Evolutionary conservation across 805 yeast species (phyloP).

Genomic region (Yamadazyma ubonensis): DNA sequence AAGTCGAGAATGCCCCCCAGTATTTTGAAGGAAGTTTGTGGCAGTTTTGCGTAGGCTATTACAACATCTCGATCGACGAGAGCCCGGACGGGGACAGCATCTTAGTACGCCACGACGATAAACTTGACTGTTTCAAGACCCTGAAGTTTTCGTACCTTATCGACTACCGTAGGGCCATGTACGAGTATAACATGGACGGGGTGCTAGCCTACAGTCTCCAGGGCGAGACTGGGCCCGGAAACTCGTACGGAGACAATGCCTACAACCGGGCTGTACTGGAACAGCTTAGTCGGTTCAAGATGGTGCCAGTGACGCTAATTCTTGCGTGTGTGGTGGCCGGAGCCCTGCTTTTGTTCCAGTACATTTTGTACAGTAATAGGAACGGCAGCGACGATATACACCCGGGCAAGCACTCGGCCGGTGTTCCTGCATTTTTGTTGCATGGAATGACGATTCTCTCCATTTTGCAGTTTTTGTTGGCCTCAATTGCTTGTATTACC

Average conservation of each 20-base stretch:
- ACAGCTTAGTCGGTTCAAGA: conserved; percentile 18
- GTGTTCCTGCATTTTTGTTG: conserved; percentile 27
- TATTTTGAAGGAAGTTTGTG: conserved; percentile 40
- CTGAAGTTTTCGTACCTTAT: conserved; percentile 26
- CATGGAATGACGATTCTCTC: conserved; percentile 40
- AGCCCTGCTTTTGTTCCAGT: conserved; percentile 26
- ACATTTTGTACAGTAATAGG: conserved; percentile 39
- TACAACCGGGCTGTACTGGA: conserved; percentile 15
- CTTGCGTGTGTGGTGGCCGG: conserved; percentile 29
- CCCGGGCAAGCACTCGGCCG: conserved; percentile 18
- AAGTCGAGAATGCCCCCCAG: conserved; percentile 51
- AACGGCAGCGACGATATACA: conserved; percentile 27
- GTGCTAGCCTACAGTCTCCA: conserved; percentile 42
- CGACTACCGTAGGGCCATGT: conserved; percentile 45
- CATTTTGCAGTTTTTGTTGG: conserved; percentile 18
- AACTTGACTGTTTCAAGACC: conserved; percentile 22
- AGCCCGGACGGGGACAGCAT: conserved; percentile 15
- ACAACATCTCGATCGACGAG: conserved; percentile 21
- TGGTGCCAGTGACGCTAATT: conserved; percentile 28
- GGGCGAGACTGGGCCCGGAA: not conserved
- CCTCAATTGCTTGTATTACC: conserved; percentile 30
- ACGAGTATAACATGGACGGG: conserved; percentile 39
- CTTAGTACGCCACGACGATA: conserved; percentile 18
- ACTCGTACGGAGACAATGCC: not conserved
- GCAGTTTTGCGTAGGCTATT: conserved; percentile 48